phyloP scores from a whole-genome alignment of 2,329 filamentous ascomycete species.

The Aspergillus hortae region DNA sequence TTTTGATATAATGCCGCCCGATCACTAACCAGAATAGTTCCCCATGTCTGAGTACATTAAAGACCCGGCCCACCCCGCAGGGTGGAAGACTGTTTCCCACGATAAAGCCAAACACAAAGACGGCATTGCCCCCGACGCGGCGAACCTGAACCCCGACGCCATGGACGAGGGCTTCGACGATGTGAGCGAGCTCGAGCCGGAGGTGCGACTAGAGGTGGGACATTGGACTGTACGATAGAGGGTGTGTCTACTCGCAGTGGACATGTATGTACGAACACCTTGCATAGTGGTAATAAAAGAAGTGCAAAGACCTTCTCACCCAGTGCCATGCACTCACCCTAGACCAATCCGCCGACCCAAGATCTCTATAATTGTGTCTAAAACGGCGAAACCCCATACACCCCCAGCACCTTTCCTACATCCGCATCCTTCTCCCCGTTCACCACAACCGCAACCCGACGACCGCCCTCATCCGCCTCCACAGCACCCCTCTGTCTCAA shows the following conservation, averaged over 20 bases:
- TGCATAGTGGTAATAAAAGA: too few relatives aligned
- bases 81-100: slow-evolving; percentile 58
- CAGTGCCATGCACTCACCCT: too few relatives aligned
- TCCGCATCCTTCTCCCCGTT: slow-evolving; percentile 37
- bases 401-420: slow-evolving; percentile 29
- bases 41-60: slow-evolving; percentile 64
- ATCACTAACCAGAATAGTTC: slow-evolving; percentile 41
- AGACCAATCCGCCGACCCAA: too few relatives aligned
- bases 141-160: slow-evolving; percentile 44
- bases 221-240: slow-evolving; percentile 9
- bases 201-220: slow-evolving; percentile 12
- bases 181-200: slow-evolving; percentile 38
- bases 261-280: neutral
- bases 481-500: slow-evolving; percentile 11
- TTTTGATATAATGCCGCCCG: neutral
- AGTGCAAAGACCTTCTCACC: too few relatives aligned
- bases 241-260: neutral
- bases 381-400: slow-evolving; percentile 12
- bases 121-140: slow-evolving; percentile 35
- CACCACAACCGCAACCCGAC: slow-evolving; percentile 9
- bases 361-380: too few relatives aligned
- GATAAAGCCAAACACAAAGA: slow-evolving; percentile 42
- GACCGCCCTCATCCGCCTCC: slow-evolving; percentile 14
- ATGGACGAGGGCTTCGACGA: slow-evolving; percentile 43
- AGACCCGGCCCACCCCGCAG: slow-evolving; percentile 48